phyloP scores from a whole-genome alignment of 2,329 filamentous ascomycete species.

The Hymenoscyphus repandus region DNA sequence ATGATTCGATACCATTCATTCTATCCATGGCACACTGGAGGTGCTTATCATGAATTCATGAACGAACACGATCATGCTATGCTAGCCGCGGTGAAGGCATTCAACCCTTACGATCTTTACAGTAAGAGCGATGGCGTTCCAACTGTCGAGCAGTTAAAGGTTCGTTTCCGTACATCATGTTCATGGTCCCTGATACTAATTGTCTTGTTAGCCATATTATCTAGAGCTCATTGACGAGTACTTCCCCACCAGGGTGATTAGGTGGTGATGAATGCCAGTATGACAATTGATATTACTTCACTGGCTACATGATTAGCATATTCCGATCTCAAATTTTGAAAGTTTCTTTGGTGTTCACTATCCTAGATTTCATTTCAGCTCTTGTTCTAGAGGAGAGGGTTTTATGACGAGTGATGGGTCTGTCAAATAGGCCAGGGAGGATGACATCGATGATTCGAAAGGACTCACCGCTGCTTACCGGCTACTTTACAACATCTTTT shows the following conservation, averaged over 20 bases:
- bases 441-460: too few species aligned
- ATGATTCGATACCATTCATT: slow-evolving; percentile 94
- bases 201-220: slow-evolving; percentile 57
- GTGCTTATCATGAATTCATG: slow-evolving; percentile 80
- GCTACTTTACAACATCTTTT: too few species aligned
- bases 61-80: slow-evolving; percentile 73
- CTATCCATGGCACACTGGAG: slow-evolving; percentile 84
- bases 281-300: background rate
- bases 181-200: slow-evolving; percentile 7
- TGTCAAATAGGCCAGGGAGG: too few species aligned
- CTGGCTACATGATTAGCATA: background rate
- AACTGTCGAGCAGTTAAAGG: slow-evolving; percentile 70
- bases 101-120: slow-evolving; percentile 90
- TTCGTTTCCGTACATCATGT: slow-evolving; percentile 29
- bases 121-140: slow-evolving; percentile 84
- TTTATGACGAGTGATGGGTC: too few species aligned
- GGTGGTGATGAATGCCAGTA: slow-evolving; percentile 46
- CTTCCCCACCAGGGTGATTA: slow-evolving; percentile 62
- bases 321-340: too few species aligned
- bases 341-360: too few species aligned
- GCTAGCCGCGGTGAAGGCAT: slow-evolving; percentile 75
- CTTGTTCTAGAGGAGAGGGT: too few species aligned
- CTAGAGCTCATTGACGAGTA: slow-evolving; percentile 69
- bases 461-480: too few species aligned
- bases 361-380: background rate